phyloP scores from a whole-genome alignment of 2,329 filamentous ascomycete species.

The Sphaerulina musiva region DNA sequence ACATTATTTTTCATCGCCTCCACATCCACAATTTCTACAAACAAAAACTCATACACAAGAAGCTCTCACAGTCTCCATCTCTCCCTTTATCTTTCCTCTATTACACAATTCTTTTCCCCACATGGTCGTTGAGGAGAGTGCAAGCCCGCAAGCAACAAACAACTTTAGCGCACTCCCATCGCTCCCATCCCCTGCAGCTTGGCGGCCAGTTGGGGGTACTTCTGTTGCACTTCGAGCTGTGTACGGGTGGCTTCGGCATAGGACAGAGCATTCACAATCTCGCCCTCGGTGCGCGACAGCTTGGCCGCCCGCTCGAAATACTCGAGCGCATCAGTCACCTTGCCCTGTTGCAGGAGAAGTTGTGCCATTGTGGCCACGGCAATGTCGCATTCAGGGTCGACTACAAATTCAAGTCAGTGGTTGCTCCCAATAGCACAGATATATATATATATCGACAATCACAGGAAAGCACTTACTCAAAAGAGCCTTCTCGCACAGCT shows the following conservation, averaged over 20 bases:
- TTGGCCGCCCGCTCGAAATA: constrained; percentile 97
- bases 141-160: too few species aligned
- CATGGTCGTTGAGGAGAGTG: too few species aligned
- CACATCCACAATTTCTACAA: constrained; percentile 1
- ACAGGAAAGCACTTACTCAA: constrained; percentile 63
- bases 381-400: constrained; percentile 97
- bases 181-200: constrained; percentile 37
- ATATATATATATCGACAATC: not conserved
- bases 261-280: constrained; percentile 91
- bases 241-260: constrained; percentile 96
- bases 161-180: constrained; percentile 14
- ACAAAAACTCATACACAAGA: constrained; percentile 12
- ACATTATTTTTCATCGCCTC: constrained; percentile 1
- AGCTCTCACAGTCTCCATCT: constrained; percentile 8
- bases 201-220: constrained; percentile 47
- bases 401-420: constrained; percentile 46
- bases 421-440: not conserved
- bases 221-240: constrained; percentile 67
- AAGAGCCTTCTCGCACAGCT: constrained; percentile 92
- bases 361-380: constrained; percentile 98
- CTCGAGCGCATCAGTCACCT: constrained; percentile 86
- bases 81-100: not conserved
- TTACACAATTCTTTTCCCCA: not conserved
- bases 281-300: constrained; percentile 85
- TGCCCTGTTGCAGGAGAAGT: constrained; percentile 92